These are phyloP conservation scores for Sequoia sempervirens DNA, from an alignment of 75 land plant genomes.

Conservation along the genomic window DNA sequence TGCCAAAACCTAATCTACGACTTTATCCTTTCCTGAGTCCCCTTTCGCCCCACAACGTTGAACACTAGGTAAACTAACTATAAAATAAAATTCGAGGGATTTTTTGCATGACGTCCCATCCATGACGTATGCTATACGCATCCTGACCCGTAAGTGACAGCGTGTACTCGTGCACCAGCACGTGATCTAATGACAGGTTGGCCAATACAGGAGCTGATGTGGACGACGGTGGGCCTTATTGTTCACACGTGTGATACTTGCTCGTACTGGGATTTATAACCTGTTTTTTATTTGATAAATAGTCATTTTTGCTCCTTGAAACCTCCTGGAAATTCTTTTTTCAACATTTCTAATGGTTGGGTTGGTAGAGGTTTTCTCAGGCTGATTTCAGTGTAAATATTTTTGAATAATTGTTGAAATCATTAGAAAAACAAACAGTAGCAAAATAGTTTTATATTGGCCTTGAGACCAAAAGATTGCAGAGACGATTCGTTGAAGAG, in stretches of 20 bases:
- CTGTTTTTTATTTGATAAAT: background rate
- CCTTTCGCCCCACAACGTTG: too few species aligned
- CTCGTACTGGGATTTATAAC: background rate
- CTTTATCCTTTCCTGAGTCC: background rate
- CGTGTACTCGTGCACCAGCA: background rate
- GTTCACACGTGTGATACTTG: background rate
- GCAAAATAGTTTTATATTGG: too few species aligned
- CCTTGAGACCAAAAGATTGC: too few species aligned
- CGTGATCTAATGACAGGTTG: background rate
- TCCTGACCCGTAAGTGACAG: too few species aligned
- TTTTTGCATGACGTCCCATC: too few species aligned
- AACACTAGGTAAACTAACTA: too few species aligned
- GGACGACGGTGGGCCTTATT: background rate
- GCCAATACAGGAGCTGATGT: background rate
- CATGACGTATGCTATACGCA: background rate
- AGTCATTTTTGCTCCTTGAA: background rate
- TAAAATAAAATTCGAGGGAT: too few species aligned
- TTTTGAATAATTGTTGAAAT: too few species aligned
- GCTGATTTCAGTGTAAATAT: too few species aligned
- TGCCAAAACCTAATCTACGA: background rate
- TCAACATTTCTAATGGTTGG: background rate
- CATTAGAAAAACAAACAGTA: too few species aligned
- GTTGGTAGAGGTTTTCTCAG: background rate
- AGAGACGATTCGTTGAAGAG: too few species aligned
- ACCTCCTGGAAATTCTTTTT: background rate